Evolutionary conservation across 2,329 filamentous ascomycete genomes (phyloP).

Genomic region (Drechslera avenae): DNA sequence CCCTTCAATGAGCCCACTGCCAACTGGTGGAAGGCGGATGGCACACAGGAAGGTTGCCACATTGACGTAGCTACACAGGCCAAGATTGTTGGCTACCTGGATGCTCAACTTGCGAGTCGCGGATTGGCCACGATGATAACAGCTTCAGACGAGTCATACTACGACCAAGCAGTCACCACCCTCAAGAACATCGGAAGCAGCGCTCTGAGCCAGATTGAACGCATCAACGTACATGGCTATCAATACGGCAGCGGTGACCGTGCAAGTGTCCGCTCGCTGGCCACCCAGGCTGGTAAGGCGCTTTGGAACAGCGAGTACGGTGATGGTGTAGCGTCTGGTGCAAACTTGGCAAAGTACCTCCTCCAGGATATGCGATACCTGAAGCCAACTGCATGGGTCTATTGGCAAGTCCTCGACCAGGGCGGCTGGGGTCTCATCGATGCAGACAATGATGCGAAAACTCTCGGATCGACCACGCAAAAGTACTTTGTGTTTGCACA

Average conservation of each 20-base stretch:
- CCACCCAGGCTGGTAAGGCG: constrained; percentile 1
- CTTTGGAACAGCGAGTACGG: constrained; percentile 16
- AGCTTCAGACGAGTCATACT: constrained; percentile 14
- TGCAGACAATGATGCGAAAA: constrained; percentile 13
- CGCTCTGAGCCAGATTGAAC: constrained; percentile 9
- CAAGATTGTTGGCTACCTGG: constrained; percentile 7
- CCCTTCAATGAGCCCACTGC: constrained; percentile 15
- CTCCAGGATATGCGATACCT: constrained; percentile 8
- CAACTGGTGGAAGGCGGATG: constrained; percentile 16
- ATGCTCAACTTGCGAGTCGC: constrained; percentile 7
- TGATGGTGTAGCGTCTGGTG: constrained; percentile 5
- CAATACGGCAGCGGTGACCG: constrained; percentile 9
- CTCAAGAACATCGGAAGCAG: constrained; percentile 8
- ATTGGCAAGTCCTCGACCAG: constrained; percentile 12
- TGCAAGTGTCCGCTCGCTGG: constrained; percentile 2
- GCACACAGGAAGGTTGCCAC: constrained; percentile 15
- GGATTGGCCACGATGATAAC: constrained; percentile 5
- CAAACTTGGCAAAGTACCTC: constrained; percentile 5
- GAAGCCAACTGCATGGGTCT: constrained; percentile 11
- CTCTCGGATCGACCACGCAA: constrained; percentile 5
- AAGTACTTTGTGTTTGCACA: constrained; percentile 14
- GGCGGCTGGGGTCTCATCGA: constrained; percentile 11
- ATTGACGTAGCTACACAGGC: constrained; percentile 9
- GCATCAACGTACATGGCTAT: constrained; percentile 13
- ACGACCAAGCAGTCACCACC: constrained; percentile 10